Conservation (phyloP, 345 rosid genomes). For the Brassica cretica region DNA sequence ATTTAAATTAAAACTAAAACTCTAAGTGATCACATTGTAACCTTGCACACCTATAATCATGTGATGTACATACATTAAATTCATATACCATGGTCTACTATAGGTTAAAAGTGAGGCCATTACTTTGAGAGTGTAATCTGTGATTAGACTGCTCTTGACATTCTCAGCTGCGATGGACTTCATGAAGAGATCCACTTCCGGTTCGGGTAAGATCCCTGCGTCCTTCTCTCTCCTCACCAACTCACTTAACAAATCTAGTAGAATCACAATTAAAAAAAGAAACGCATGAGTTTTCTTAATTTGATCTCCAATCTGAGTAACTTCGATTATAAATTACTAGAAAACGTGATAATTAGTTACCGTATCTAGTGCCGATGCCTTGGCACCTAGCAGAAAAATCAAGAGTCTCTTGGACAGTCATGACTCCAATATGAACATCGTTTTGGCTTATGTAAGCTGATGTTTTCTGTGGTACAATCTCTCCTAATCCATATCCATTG, state of each 20-base stretch:
- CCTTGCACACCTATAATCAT: conserved; percentile 36
- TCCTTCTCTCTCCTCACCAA: conserved; percentile 78
- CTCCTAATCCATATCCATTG: conserved; percentile 66
- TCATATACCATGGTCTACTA: background rate
- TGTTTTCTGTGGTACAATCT: conserved; percentile 80
- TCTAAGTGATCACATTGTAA: background rate
- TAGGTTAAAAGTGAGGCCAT: conserved; percentile 9
- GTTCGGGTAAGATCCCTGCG: conserved; percentile 76
- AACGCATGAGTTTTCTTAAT: background rate
- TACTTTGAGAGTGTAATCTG: conserved; percentile 92
- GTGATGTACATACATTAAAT: background rate
- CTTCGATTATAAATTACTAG: background rate
- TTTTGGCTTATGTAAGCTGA: conserved; percentile 94
- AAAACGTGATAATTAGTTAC: conserved; percentile 36
- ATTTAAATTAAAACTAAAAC: background rate
- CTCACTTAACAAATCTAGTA: conserved; percentile 67
- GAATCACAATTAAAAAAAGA: background rate
- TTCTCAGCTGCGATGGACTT: conserved; percentile 83
- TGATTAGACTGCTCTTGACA: conserved; percentile 73
- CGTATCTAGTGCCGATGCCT: conserved; percentile 88
- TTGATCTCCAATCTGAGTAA: background rate
- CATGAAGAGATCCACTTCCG: conserved; percentile 90
- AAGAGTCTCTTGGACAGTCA: conserved; percentile 92
- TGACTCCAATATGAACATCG: conserved; percentile 80
- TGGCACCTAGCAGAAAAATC: conserved; percentile 95